Base-by-base conservation (phyloP, 225 moss, liverwort and hornwort species). In the Asterella californica region DNA sequence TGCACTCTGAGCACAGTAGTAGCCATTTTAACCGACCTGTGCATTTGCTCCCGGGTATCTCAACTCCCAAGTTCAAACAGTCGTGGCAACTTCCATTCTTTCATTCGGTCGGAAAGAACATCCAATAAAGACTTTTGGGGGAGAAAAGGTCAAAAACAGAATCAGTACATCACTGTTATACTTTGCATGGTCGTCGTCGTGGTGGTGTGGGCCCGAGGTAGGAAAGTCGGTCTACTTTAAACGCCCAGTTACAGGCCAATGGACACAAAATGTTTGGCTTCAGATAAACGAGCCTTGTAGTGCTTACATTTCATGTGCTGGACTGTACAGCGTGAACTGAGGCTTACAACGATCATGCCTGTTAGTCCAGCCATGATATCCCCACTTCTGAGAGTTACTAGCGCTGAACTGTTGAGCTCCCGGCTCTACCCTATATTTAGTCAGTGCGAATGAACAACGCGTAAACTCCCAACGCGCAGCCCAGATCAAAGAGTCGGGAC, bases 371-470 rank as follows among this genome's bases (percentile, higher is more conserved):
- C 15, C 73, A 52, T 73, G 73, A n/a, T 73, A 49, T 27, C 48
- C 45, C 73, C 49, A 73, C 73, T 53, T 70, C 52, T 73, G 18
- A 73, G 52, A 53, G 9, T 73, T 52, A 18, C 73, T 50, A 52
- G 50, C 24, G 50, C 30, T 52, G 25, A 30, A 73, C 49, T 50
- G 73, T 47, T 42, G 37, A 70, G 22, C 11, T 70, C 42, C 24
- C 50, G 14, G 49, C 15, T 32, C 67, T 67, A 9, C 73, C 5
- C 73, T 50, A 52, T 73, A 73, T 32, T 73, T 73, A 73, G 73
- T 50, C 32, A 42, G 7, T 29, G 9, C 12, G 34, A 36, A 15
- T 73, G 73, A 6, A 32, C 24, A 14, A 73, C 73, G 73, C 50
- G 73, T 32, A 11, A 73, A 73, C 32, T 66, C 66, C 34, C 15